Evolutionary conservation across 371 early-diverging fungal genomes (phyloP), one percentile per base, ranked within the genome.

Genomic region (Saksenaea vasiformis): DNA sequence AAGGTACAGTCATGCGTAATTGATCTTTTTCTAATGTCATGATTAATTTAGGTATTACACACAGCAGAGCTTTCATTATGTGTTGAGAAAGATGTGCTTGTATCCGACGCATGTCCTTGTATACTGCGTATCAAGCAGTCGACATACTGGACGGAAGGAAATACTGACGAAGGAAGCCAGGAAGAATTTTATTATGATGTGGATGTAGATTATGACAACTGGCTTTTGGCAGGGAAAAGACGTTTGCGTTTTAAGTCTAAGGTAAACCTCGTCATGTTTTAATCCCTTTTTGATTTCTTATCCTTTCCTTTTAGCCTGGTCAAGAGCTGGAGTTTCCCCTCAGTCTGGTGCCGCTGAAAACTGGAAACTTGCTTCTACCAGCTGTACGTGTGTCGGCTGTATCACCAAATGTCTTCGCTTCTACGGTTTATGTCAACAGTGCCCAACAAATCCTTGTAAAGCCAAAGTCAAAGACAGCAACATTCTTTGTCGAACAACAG

Each of bases 221-320:
- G 91, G 91, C 56, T 91, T 9, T 63, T 92, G 5, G 76, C 88
- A 14, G 92, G 92, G 5, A 85, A 87, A 66, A 78, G 84, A 59
- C 83, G 87, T 53, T 65, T 85, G 38, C 70, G 85, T 4, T 87
- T 91, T 64, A 55, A 55, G 11, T 82, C 87, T 31, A 85, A 89
- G 85, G 90, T 88, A 74, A 13, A 26, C 28, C 44, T 57, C n/a
- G n/a, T n/a, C n/a, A n/a, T n/a, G n/a, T n/a, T 41, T 31, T 26
- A 26, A 31, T 56, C 35, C 36, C 11, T 37, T 15, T 19, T 17
- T 17, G n/a, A 54, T 54, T 17, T 3, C 19, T 19, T 17, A 39
- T 44, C n/a, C 17, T 56, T 15, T 28, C 59, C 43, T 35, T 65
- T 0, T 64, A 88, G 84, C 80, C 83, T 41, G 89, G 82, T 22